phyloP scores from a whole-genome alignment of 805 yeast species.

The Ogataea methanolica region DNA sequence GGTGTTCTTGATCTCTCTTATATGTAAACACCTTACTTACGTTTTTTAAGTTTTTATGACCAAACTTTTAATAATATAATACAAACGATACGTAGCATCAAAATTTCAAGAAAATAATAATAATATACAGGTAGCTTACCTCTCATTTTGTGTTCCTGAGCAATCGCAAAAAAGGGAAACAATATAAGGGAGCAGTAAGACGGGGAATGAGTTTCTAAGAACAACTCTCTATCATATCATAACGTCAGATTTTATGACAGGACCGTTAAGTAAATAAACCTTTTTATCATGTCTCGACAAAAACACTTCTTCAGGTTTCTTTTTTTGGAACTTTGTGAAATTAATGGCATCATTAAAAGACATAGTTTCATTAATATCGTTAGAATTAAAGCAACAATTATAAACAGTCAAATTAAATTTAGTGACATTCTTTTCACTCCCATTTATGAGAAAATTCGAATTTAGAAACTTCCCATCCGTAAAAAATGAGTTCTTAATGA shows the following conservation, averaged over 20 bases:
- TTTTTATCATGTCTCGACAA: constrained; percentile 5
- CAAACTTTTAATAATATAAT: too few species aligned
- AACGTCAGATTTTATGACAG: constrained; percentile 3
- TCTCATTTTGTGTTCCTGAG: too few species aligned
- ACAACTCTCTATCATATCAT: neutral
- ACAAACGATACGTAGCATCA: too few species aligned
- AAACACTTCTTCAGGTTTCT: constrained; percentile 6
- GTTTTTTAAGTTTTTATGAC: too few species aligned
- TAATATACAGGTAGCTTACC: too few species aligned
- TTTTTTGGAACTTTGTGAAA: neutral
- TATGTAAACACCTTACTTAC: too few species aligned
- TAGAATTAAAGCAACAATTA: constrained; percentile 6
- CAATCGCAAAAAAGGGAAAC: too few species aligned
- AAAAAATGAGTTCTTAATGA: constrained; percentile 7
- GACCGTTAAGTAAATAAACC: constrained; percentile 7
- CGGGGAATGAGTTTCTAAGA: neutral
- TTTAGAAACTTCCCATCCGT: constrained; percentile 1
- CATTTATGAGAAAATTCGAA: constrained; percentile 1
- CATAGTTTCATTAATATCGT: neutral
- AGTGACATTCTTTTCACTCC: neutral
- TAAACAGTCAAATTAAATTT: neutral
- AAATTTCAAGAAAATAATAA: too few species aligned
- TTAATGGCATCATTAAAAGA: neutral
- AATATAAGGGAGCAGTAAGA: neutral
- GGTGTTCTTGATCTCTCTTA: too few species aligned